Evolutionary conservation across 169 alveolate genomes (phyloP), one percentile per base, ranked within the genome.

Genomic region (Plasmodium coatneyi): DNA sequence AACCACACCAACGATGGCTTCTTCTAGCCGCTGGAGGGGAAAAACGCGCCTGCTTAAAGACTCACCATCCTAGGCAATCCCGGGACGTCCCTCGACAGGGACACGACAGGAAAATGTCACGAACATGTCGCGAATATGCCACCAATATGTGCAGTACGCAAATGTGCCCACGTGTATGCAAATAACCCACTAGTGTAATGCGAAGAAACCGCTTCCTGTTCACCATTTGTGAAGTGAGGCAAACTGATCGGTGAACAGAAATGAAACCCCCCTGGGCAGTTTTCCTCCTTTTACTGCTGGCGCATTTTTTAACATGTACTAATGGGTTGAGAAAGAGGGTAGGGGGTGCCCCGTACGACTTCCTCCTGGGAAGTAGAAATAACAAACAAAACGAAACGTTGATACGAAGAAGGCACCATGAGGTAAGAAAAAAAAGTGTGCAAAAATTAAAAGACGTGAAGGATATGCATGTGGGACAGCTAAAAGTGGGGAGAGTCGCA

Each of bases 401-500:
- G 76, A 5, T 39, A 10, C 16, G 19, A 25, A 19, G 39, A 83
- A 70, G 4, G 46, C 16, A 28, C 32, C 7, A 83, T 41, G 52
- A 36, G n/a, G 76, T 71, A n/a, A 39, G 49, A 25, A 83, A 36
- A 83, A 84, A 16, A n/a, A 36, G 43, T 66, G 19, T 56, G 60
- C 80, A 89, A 14, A 81, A 81, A 43, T 34, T 80, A 46, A 80
- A 91, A 32, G 66, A 80, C 76, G 41, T 46, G 4, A 81, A 28
- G 3, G 34, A 74, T 32, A 81, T 91, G 12, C 19, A 91, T 34
- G 92, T 91, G 66, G 95, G 95, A 19, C 86, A 91, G 36, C 32
- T 91, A 52, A 91, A 91, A 91, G 43, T 91, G 25, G 95, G 95
- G 5, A 56, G 78, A 34, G 60, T 91, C 5, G 71, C 72, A 46